Base-by-base conservation (phyloP, 495 filamentous ascomycete species). In the Lasiosphaeria hispida region DNA sequence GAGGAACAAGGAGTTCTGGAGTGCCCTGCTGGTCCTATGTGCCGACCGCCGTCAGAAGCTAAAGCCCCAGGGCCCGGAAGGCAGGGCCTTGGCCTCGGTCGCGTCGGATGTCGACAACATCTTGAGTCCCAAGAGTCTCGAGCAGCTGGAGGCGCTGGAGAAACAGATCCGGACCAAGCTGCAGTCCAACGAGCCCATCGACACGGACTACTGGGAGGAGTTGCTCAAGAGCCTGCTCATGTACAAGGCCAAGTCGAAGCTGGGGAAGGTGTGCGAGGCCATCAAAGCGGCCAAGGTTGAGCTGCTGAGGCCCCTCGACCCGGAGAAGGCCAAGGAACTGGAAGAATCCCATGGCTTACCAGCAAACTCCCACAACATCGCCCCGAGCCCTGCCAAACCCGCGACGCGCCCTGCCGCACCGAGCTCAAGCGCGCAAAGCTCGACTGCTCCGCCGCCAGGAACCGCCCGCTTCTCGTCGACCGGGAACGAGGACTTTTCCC, bases 161-260 rank as follows among this genome's bases (percentile, higher is more conserved):
- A 81, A 77, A 52, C 91, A 96, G 70, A 92, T 98, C 63, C 83
- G 81, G 61, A 75, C 75, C 8, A 98, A 97, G 71, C 71, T 98
- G 39, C 79, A 86, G 41, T 94, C 90, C 10, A 86, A 96, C 61
- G 92, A 97, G 68, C 87, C 89, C 9, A 91, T 97, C 65, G 95
- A 98, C 75, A 90, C 87, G 4, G 94, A 98, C 69, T 98, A 97
- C 70, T 98, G 94, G 94, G 91, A 96, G 62, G 89, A 95, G 64
- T 80, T 98, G 2, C 78, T 97, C 47, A 84, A 86, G 60, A 96
- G 87, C 66, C 75, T 98, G 40, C 77, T 86, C 11, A 85, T 96
- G 3, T 96, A 88, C 85, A 97, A 97, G 72, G 90, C 93, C 5
- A 91, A 89, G 66, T 91, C 93, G 2, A 90, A 88, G 64, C 73